Conservation (phyloP, 257 asterid genomes). For the Gentiana dahurica region DNA sequence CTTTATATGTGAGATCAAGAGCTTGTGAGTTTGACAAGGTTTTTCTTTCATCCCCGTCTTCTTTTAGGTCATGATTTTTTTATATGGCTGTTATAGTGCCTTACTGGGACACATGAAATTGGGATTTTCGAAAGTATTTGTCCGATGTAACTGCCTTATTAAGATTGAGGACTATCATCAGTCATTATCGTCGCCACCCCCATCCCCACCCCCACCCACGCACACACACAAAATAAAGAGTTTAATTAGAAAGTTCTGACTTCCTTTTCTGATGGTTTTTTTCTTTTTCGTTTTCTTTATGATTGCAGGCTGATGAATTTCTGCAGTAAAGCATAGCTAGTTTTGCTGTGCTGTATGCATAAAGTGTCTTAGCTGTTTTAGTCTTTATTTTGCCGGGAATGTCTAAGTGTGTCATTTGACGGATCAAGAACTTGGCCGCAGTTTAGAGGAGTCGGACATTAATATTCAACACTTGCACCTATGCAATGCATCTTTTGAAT, state of each 20-base stretch:
- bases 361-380: slow-evolving; percentile 13
- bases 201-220: no score
- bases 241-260: slow-evolving; percentile 1
- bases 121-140: slow-evolving; percentile 31
- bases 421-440: slow-evolving; percentile 22
- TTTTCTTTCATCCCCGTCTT: background rate
- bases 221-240: no score
- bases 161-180: slow-evolving; percentile 2
- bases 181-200: background rate
- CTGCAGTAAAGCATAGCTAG: slow-evolving; percentile 31
- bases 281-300: background rate
- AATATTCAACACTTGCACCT: slow-evolving; percentile 21
- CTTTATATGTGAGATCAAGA: slow-evolving; percentile 42
- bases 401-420: slow-evolving; percentile 21
- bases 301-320: slow-evolving; percentile 27
- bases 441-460: slow-evolving; percentile 3
- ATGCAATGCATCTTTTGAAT: slow-evolving; percentile 16
- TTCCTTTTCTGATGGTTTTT: background rate
- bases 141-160: slow-evolving; percentile 31
- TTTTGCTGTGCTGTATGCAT: slow-evolving; percentile 19
- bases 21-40: slow-evolving; percentile 1
- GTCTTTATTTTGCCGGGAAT: slow-evolving; percentile 16
- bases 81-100: slow-evolving; percentile 29
- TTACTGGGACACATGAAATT: slow-evolving; percentile 29
- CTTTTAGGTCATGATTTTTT: background rate